A percentile compares a stretch with the other conserved stretches of the same genome.
These are phyloP conservation scores for Caryopteris hybrid DNA, from an alignment of 305 asterid species.

Conservation along the genomic window DNA sequence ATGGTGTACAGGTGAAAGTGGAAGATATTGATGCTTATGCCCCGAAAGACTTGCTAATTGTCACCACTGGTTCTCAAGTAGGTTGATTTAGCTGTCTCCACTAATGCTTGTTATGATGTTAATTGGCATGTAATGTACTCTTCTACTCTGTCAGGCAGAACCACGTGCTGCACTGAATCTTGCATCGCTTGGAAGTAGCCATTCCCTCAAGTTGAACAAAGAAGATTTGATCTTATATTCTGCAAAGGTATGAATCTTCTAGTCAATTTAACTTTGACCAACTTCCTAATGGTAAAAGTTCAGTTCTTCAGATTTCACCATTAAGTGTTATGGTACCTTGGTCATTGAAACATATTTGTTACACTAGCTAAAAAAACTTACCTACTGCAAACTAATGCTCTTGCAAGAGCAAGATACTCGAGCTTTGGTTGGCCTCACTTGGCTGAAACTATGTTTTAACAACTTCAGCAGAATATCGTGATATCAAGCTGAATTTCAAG, in stretches of 20 bases:
- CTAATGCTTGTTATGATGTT: constrained; percentile 14
- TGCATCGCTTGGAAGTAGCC: constrained; percentile 97
- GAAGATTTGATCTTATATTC: constrained; percentile 92
- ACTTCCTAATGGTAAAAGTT: not conserved
- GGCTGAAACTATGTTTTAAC: constrained; percentile 6
- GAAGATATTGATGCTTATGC: constrained; percentile 98
- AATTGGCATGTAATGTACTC: constrained; percentile 24
- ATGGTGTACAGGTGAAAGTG: constrained; percentile 65
- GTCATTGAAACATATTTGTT: not conserved
- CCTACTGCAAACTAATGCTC: not conserved
- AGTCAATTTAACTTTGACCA: constrained; percentile 3
- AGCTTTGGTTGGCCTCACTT: constrained; percentile 5
- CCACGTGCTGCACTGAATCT: constrained; percentile 99
- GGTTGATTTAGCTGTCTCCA: constrained; percentile 26
- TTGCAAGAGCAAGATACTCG: constrained; percentile 17
- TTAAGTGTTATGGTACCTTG: not conserved
- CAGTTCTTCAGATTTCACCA: not conserved
- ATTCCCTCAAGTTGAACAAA: constrained; percentile 82
- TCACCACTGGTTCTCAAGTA: constrained; percentile 99
- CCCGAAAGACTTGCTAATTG: constrained; percentile 94
- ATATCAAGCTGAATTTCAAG: not conserved
- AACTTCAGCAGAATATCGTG: not conserved
- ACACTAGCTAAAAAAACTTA: not conserved
- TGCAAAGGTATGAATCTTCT: constrained; percentile 70
- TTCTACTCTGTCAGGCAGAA: constrained; percentile 78